phyloP scores from a whole-genome alignment of 2,329 filamentous ascomycete species.

The Talaromyces rugulosus region DNA sequence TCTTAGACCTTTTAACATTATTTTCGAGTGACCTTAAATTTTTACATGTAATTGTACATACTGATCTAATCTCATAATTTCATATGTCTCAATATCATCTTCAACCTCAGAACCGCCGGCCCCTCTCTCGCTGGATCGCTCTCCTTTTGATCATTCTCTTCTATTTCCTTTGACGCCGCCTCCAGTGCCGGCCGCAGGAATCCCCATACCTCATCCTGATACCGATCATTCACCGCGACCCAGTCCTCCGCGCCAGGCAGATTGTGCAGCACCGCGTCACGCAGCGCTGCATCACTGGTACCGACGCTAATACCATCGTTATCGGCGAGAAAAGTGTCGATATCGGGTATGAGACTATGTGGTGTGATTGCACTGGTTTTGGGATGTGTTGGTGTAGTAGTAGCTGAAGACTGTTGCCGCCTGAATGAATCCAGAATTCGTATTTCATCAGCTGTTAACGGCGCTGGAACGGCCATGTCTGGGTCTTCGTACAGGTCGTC shows the following conservation, averaged over 20 bases:
- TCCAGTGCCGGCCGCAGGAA: slow-evolving; percentile 54
- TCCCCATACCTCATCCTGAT: slow-evolving; percentile 64
- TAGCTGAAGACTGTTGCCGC: slow-evolving; percentile 11
- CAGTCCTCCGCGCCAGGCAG: slow-evolving; percentile 30
- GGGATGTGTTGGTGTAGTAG: not conserved
- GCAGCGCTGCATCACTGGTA: slow-evolving; percentile 14
- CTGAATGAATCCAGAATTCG: slow-evolving; percentile 30
- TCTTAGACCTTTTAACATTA: not conserved
- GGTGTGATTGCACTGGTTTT: slow-evolving; percentile 20
- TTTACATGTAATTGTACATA: not conserved
- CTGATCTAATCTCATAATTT: slow-evolving; percentile 4
- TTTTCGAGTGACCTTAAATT: not conserved
- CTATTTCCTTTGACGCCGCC: slow-evolving; percentile 55
- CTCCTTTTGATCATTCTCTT: slow-evolving; percentile 24
- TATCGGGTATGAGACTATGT: slow-evolving; percentile 30
- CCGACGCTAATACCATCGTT: slow-evolving; percentile 6
- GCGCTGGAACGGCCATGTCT: slow-evolving; percentile 18
- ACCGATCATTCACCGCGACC: slow-evolving; percentile 32
- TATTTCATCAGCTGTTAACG: slow-evolving; percentile 23
- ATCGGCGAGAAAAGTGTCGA: slow-evolving; percentile 26
- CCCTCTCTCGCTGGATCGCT: slow-evolving; percentile 14
- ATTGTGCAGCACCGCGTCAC: slow-evolving; percentile 26
- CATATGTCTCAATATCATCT: slow-evolving; percentile 38
- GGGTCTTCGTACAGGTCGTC: slow-evolving; percentile 14
- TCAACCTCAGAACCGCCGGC: slow-evolving; percentile 34